phyloP scores from a whole-genome alignment of 2,329 filamentous ascomycete genomes.

The Alternaria conjuncta region DNA sequence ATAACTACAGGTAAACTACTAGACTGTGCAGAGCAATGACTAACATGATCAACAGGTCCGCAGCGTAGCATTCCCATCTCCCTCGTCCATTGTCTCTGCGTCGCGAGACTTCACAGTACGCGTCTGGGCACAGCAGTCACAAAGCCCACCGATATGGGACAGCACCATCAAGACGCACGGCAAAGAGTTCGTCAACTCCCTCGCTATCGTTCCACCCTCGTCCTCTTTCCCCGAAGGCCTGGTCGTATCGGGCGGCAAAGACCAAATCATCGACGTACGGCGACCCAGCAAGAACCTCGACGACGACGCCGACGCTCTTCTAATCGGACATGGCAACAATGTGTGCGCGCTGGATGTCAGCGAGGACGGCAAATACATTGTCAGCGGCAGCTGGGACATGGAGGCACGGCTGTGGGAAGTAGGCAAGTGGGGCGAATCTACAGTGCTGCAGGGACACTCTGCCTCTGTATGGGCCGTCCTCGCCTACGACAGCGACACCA shows the following conservation, averaged over 20 bases:
- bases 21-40: not conserved
- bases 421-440: constrained; percentile 80
- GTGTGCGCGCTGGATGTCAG: constrained; percentile 86
- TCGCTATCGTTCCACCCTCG: constrained; percentile 77
- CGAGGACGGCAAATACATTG: constrained; percentile 72
- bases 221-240: constrained; percentile 76
- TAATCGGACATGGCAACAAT: constrained; percentile 86
- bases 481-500: constrained; percentile 76
- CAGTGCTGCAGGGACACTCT: constrained; percentile 76
- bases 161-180: constrained; percentile 79
- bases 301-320: constrained; percentile 82
- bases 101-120: constrained; percentile 92
- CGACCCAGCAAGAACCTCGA: constrained; percentile 69
- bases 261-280: constrained; percentile 90
- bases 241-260: constrained; percentile 85
- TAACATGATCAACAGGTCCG: constrained; percentile 70
- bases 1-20: too few species aligned
- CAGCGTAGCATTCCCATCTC: constrained; percentile 77
- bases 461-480: constrained; percentile 92
- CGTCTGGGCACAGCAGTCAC: constrained; percentile 75
- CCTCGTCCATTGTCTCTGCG: constrained; percentile 77
- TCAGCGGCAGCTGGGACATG: constrained; percentile 94
- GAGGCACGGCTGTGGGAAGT: constrained; percentile 86
- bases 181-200: constrained; percentile 83
- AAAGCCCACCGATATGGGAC: constrained; percentile 74